These are phyloP conservation scores for Psilocybe subaeruginosa DNA, from an alignment of 768 basidiomycete species.

Conservation along the genomic window DNA sequence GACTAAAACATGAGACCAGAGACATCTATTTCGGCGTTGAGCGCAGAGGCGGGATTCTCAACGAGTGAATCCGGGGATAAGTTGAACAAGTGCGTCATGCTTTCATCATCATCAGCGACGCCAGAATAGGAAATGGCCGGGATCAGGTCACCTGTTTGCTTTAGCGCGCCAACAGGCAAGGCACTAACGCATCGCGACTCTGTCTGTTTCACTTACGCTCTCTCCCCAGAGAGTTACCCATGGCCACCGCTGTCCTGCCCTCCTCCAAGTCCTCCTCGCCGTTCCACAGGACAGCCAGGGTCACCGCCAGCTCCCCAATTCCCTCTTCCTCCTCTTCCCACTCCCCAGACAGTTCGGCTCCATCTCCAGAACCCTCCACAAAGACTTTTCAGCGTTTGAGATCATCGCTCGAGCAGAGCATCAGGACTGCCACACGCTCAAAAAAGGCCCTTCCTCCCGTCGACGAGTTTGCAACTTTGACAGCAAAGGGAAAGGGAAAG, in stretches of 20 bases:
- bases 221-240: background rate
- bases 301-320: conserved; percentile 12
- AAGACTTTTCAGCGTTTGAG: conserved; percentile 67
- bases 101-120: background rate
- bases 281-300: conserved; percentile 41
- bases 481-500: conserved; percentile 21
- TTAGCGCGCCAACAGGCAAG: background rate
- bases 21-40: background rate
- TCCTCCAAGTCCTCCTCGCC: conserved; percentile 37
- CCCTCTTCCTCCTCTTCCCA: conserved; percentile 47
- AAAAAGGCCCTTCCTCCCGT: conserved; percentile 41
- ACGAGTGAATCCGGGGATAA: background rate
- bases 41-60: background rate
- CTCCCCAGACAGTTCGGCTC: conserved; percentile 30
- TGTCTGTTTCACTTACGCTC: background rate
- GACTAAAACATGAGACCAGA: background rate
- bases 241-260: conserved; percentile 6
- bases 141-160: conserved; percentile 7
- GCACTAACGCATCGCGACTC: conserved; percentile 2
- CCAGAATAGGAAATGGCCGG: conserved; percentile 1
- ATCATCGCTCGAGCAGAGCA: conserved; percentile 66
- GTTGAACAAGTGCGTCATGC: conserved; percentile 7
- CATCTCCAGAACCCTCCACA: conserved; percentile 41
- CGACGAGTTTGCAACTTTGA: conserved; percentile 49
- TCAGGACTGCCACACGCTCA: conserved; percentile 66